A percentile compares a stretch with the other conserved stretches of the same genome.
These are phyloP conservation scores for Solanum hybrid DNA, from an alignment of 305 asterid species.

Conservation along the genomic window DNA sequence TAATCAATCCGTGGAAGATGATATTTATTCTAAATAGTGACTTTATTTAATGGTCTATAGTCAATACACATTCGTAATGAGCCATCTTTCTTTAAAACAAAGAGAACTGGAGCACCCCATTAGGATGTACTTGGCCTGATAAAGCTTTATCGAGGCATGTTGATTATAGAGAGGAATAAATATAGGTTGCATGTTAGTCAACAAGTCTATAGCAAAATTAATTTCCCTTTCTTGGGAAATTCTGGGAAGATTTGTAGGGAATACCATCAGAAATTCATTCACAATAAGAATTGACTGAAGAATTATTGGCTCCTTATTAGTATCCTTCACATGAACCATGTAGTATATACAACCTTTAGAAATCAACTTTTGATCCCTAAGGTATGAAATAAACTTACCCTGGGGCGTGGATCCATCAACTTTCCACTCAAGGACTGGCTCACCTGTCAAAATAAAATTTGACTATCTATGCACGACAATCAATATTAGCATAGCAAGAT, in stretches of 20 bases:
- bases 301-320: background rate
- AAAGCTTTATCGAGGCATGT: background rate
- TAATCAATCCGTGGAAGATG: background rate
- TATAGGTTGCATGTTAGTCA: too few species aligned
- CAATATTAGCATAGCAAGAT: background rate
- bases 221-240: background rate
- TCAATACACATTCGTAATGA: background rate
- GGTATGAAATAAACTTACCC: background rate
- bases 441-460: too few species aligned
- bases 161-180: too few species aligned
- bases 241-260: rapidly evolving
- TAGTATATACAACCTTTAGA: background rate
- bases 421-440: background rate
- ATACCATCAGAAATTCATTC: background rate
- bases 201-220: too few species aligned
- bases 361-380: background rate
- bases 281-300: too few species aligned
- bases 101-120: background rate
- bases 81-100: background rate
- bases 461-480: background rate
- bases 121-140: background rate
- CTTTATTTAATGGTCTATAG: background rate
- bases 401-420: background rate
- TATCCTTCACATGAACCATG: background rate
- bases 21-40: too few species aligned